Evolutionary conservation across 257 asterid genomes (phyloP).

Genomic region (Solanum pimpinellifolium): DNA sequence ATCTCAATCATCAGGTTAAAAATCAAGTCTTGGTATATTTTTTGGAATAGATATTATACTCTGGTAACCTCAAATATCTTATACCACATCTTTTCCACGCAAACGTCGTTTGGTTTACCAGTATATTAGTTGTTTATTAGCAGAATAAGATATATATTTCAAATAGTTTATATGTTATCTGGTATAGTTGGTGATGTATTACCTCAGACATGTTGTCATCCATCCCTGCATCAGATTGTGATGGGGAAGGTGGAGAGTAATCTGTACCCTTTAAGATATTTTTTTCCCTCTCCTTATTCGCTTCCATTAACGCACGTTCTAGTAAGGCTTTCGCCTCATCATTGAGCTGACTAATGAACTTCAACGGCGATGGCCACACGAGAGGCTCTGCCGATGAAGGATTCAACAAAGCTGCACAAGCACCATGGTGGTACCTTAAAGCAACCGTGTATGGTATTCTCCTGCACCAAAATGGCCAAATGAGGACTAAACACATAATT

Average conservation of each 20-base stretch:
- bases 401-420: slow-evolving; percentile 82
- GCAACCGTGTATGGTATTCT: slow-evolving; percentile 87
- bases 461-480: slow-evolving; percentile 26
- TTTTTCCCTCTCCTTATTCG: slow-evolving; percentile 74
- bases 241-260: slow-evolving; percentile 48
- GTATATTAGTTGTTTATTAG: background rate
- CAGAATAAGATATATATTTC: background rate
- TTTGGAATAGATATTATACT: background rate
- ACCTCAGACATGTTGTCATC: slow-evolving; percentile 76
- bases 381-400: slow-evolving; percentile 96
- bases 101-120: background rate
- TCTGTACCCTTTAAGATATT: slow-evolving; percentile 49
- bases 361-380: slow-evolving; percentile 98
- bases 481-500: background rate
- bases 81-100: background rate
- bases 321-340: slow-evolving; percentile 70
- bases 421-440: slow-evolving; percentile 57
- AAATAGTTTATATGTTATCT: background rate
- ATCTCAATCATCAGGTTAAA: background rate
- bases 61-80: background rate
- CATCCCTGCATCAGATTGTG: slow-evolving; percentile 45
- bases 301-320: slow-evolving; percentile 79
- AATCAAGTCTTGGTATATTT: background rate
- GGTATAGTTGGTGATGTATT: background rate
- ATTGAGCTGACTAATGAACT: slow-evolving; percentile 87